phyloP scores from a whole-genome alignment of 192 early-diverging fungal genomes.

The Allomyces javanicus region DNA sequence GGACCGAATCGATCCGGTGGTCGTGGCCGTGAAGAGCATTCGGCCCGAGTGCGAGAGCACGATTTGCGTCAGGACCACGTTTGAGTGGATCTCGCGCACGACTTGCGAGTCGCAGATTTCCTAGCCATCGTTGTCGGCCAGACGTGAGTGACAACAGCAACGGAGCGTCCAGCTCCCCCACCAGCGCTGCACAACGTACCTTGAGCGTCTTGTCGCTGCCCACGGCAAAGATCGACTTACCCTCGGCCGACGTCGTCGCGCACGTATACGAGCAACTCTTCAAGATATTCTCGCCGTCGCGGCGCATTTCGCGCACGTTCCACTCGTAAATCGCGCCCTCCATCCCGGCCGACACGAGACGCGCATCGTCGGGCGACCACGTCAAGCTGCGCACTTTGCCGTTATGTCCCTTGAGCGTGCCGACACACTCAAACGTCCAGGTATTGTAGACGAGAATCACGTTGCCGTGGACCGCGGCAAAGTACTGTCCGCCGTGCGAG shows the following conservation, averaged over 20 bases:
- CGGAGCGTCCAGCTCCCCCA: too few species aligned
- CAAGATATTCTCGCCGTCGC: conserved; percentile 34
- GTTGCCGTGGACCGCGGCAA: conserved; percentile 37
- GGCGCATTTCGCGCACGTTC: conserved; percentile 28
- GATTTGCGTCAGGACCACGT: conserved; percentile 31
- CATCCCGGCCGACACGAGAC: conserved; percentile 31
- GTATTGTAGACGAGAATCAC: conserved; percentile 39
- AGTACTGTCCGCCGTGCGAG: conserved; percentile 37
- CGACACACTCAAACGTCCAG: conserved; percentile 36
- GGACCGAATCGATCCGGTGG: conserved; percentile 26
- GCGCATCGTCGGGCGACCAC: conserved; percentile 32
- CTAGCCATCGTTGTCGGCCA: conserved; percentile 4
- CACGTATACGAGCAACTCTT: conserved; percentile 36
- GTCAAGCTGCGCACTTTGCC: conserved; percentile 31
- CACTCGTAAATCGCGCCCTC: conserved; percentile 44
- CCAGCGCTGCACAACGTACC: conserved; percentile 5
- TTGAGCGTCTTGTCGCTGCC: conserved; percentile 37
- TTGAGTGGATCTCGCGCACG: conserved; percentile 24
- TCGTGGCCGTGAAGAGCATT: conserved; percentile 42
- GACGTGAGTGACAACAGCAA: too few species aligned
- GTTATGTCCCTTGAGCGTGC: conserved; percentile 38
- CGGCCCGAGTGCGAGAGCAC: conserved; percentile 32
- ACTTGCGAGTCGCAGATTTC: conserved; percentile 41
- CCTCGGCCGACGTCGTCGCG: conserved; percentile 25
- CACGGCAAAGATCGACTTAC: conserved; percentile 30